Base-by-base conservation (phyloP, 768 basidiomycete genomes). In the Agaricus subrufescens region DNA sequence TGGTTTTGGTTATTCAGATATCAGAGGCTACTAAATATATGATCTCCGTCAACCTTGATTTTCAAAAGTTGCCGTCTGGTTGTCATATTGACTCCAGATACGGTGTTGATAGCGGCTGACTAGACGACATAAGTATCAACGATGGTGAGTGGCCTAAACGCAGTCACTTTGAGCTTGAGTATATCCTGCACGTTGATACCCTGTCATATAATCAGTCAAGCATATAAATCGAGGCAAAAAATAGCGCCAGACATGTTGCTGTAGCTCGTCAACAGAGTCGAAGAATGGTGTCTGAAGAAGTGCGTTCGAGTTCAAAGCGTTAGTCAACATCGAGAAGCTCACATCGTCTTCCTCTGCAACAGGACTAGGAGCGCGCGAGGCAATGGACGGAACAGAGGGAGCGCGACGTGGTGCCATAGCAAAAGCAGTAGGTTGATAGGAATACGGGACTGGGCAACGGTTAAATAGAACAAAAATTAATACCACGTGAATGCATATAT, bases 171-270 rank as follows among this genome's bases (percentile, higher is more conserved):
- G 59, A 98, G 83, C 72, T 98, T 98, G 50, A 88, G 69, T 55
- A 98, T 97, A 67, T 98, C 95, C 75, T 96, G 93, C 27, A 94
- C 86, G 61, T 94, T 96, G 69, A 96, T 95, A 12, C 94, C 94
- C 94, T 96, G 56, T 37, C 30, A 62, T 7, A 40, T 27, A 52
- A 34, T 3, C 45, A 45, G 46, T 50, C 50, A 40, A 57, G 44
- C 38, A 60, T 31, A 50, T 45, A 37, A 23, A 19, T 43, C 27
- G 46, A 31, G 46, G 53, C 53, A 26, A 29, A 3, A 3, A 19
- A n/a, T 3, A 48, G 25, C 52, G 34, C 34, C 79, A 30, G 62
- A 87, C 90, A 66, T 92, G 87, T 61, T 89, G 85, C 64, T 92
- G 90, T 12, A 92, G 84, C 60, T 91, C 90, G 62, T 92, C 90